Conservation (phyloP, 129 eudicot species). For the Lactuca sativa region DNA sequence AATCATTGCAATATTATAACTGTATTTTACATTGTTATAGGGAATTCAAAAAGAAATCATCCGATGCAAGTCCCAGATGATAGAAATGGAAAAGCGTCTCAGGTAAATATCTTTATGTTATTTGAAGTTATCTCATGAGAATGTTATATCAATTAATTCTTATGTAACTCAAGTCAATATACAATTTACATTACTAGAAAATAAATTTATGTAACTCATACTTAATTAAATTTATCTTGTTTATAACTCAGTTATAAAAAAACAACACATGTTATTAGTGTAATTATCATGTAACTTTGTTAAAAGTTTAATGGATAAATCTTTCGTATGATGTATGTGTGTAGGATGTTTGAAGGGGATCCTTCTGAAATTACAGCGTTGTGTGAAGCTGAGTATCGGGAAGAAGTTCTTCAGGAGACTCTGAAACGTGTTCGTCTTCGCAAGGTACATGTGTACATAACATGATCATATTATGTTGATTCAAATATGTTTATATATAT, state of each 20-base stretch:
- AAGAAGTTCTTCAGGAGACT: slow-evolving; percentile 60
- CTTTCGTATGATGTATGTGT: background rate
- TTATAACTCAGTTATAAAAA: slow-evolving; percentile 6
- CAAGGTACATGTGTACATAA: slow-evolving; percentile 38
- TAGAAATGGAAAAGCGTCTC: slow-evolving; percentile 62
- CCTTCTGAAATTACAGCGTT: slow-evolving; percentile 57
- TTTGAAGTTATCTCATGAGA: background rate
- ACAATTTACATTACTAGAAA: too few species aligned
- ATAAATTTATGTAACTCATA: background rate
- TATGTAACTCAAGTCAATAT: too few species aligned
- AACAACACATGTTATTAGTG: background rate
- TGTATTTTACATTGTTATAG: slow-evolving; percentile 32
- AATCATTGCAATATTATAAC: slow-evolving; percentile 4
- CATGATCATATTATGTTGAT: background rate
- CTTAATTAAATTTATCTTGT: background rate
- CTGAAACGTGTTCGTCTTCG: slow-evolving; percentile 53
- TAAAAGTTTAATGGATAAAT: slow-evolving; percentile 2
- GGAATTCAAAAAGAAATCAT: slow-evolving; percentile 68
- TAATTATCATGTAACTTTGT: background rate
- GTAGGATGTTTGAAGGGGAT: slow-evolving; percentile 67
- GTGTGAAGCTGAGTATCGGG: slow-evolving; percentile 65
- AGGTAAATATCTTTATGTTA: slow-evolving; percentile 41
- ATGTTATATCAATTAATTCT: too few species aligned
- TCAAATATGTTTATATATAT: background rate
- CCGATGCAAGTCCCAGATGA: slow-evolving; percentile 51